Evolutionary conservation across 2,329 filamentous ascomycete genomes (phyloP).

Genomic region (Trichoderma hamatum): DNA sequence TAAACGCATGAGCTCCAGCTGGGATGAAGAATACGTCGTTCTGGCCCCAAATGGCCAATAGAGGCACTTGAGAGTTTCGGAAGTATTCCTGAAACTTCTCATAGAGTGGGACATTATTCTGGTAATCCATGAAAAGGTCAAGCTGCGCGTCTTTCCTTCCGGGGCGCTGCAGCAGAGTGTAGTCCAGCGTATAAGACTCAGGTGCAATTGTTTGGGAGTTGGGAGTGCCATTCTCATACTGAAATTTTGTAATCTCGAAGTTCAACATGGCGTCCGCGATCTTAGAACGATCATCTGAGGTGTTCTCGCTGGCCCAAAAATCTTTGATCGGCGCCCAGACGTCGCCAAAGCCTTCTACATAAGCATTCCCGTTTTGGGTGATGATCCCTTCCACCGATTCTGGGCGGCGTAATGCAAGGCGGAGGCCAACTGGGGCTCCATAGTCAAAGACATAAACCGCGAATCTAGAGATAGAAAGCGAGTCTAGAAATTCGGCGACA

Average conservation of each 20-base stretch:
- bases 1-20: not conserved
- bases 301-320: slow-evolving; percentile 19
- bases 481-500: slow-evolving; percentile 11
- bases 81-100: slow-evolving; percentile 20
- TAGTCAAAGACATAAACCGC: slow-evolving; percentile 17
- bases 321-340: slow-evolving; percentile 19
- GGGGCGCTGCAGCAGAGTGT: slow-evolving; percentile 12
- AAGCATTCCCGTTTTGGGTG: slow-evolving; percentile 19
- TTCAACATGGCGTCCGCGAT: slow-evolving; percentile 12
- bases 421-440: slow-evolving; percentile 11
- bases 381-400: slow-evolving; percentile 9
- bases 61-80: not conserved
- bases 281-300: slow-evolving; percentile 8
- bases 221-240: slow-evolving; percentile 17
- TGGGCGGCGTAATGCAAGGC: slow-evolving; percentile 10
- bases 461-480: not conserved
- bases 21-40: slow-evolving; percentile 18
- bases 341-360: slow-evolving; percentile 17
- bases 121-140: slow-evolving; percentile 20
- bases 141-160: slow-evolving; percentile 18
- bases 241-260: slow-evolving; percentile 21
- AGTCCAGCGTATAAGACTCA: slow-evolving; percentile 10
- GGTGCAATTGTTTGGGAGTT: slow-evolving; percentile 1
- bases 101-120: slow-evolving; percentile 2
- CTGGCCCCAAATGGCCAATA: slow-evolving; percentile 13